Conservation (phyloP, 2,329 filamentous ascomycete genomes). For the Pleomassaria siparia region DNA sequence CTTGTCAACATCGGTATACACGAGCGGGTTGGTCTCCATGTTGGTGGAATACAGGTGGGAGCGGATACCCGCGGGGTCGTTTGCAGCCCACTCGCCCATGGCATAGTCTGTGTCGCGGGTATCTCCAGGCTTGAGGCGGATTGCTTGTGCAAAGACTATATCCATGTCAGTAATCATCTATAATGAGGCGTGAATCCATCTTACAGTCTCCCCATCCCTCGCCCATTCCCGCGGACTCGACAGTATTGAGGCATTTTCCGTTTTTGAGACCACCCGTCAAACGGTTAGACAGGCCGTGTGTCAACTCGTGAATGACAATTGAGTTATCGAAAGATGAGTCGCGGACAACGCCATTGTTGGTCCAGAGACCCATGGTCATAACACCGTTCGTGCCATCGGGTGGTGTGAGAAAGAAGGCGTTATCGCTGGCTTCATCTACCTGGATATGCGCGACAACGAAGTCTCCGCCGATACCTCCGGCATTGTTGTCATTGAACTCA, state of each 20-base stretch:
- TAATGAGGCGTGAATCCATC: too few species aligned
- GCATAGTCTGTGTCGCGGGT: conserved; percentile 51
- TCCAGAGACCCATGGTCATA: conserved; percentile 62
- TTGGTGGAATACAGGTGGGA: conserved; percentile 56
- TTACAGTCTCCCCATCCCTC: conserved; percentile 63
- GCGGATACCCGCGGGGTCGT: conserved; percentile 51
- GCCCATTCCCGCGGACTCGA: conserved; percentile 60
- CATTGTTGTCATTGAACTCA: conserved; percentile 55
- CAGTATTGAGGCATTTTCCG: conserved; percentile 49
- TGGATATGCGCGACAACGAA: conserved; percentile 57
- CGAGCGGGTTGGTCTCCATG: conserved; percentile 53
- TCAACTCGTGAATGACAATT: conserved; percentile 58
- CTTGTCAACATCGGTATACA: conserved; percentile 50
- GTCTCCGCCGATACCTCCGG: conserved; percentile 53
- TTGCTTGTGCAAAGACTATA: conserved; percentile 56
- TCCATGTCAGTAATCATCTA: too few species aligned
- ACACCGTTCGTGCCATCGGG: conserved; percentile 54
- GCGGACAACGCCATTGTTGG: conserved; percentile 30
- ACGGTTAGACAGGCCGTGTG: conserved; percentile 55
- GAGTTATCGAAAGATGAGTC: conserved; percentile 62
- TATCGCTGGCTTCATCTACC: conserved; percentile 57
- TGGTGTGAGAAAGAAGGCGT: conserved; percentile 59
- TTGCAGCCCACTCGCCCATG: conserved; percentile 55
- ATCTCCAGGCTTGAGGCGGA: conserved; percentile 51
- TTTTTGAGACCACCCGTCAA: conserved; percentile 62